Evolutionary conservation across 768 basidiomycete species (phyloP), one percentile per base, ranked within the genome.

Genomic region (Suillus fuscotomentosus): DNA sequence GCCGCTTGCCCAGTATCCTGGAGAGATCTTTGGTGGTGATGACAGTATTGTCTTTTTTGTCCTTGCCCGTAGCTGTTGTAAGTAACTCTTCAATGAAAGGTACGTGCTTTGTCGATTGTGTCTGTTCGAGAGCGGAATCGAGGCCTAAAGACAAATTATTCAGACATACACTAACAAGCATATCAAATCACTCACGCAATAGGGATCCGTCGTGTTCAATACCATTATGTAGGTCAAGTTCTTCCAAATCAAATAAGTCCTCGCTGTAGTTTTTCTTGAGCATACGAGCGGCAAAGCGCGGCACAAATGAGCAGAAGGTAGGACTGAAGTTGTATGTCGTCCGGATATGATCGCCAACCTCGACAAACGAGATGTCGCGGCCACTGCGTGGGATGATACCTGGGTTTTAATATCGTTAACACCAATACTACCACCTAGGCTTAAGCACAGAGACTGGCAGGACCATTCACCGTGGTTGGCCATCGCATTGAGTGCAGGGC

Each of bases 401-500:
- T 78, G 48, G 1, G 38, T 51, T 22, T 60, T 22, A 47, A 54
- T 41, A 3, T 24, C 2, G 24, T 60, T 7, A 31, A 31, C 22
- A 14, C 36, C 48, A 27, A 43, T 41, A 27, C 27, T 20, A 17
- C 20, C 10, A 57, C 22, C 1, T 17, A 10, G 5, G 22, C 48
- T 34, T 11, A 20, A 50, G 39, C 17, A 15, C 14, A 0, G 22
- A 57, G 8, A 10, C 13, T 8, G 22, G 22, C 22, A 39, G 22
- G 2, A 14, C 13, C 68, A 56, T 68, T 34, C 56, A 92, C 92
- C 92, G 66, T 94, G 92, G 72, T 94, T 94, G 8, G 92, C 90
- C 84, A 94, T 79, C 0, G 90, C 88, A 69, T 94, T 94, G 65
- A 94, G 72, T 11, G 84, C 90, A 1, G 91, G 91, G 67, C 91